Evolutionary conservation across 2,329 filamentous ascomycete genomes (phyloP), one percentile per base, ranked within the genome.

Genomic region (Metarhizium sp.): DNA sequence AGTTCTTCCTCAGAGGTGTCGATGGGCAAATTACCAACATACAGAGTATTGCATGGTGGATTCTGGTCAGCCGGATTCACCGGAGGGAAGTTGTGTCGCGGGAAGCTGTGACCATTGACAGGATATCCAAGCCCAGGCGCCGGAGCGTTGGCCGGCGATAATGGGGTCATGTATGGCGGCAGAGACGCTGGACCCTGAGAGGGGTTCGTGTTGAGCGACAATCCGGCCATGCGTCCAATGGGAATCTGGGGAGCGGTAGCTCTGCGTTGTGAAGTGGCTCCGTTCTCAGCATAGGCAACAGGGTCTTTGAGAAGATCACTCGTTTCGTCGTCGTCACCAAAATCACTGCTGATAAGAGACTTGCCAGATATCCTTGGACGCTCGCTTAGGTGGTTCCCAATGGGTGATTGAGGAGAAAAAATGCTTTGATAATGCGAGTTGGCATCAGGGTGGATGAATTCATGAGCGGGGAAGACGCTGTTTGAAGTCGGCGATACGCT

Each of bases 51-150:
- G 79, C 94, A 97, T 0, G 94, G 94, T 1, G 92, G 92, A 63
- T 97, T 96, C 71, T 96, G 89, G 66, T 99, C 92, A 13, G 92
- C 92, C 0, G 92, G 92, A 62, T 97, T 97, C 58, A 90, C 88
- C 0, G 92, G 87, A 14, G 92, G 92, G 59, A 90, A 88, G 60
- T 82, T 86, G 59, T 84, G 82, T 64, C 77, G 79, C 59, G 74
- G 77, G 61, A 80, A 87, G 57, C 82, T 78, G 60, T 78, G 74
- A 54, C 74, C 77, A 42, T 76, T 75, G 56, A 54, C 57, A 42
- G 67, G 59, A 61, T 63, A 70, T 3, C 57, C 59, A 30, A 67
- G 55, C 14, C 57, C 62, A 2, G 70, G 65, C 11, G 67, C 68
- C 38, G 65, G 58, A 14, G 63, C 68, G 51, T 84, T 73, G 6